Evolutionary conservation across 108 stramenopile species (phyloP), one percentile per base, ranked within the genome.

Genomic region (Poteriospumella lacustris): DNA sequence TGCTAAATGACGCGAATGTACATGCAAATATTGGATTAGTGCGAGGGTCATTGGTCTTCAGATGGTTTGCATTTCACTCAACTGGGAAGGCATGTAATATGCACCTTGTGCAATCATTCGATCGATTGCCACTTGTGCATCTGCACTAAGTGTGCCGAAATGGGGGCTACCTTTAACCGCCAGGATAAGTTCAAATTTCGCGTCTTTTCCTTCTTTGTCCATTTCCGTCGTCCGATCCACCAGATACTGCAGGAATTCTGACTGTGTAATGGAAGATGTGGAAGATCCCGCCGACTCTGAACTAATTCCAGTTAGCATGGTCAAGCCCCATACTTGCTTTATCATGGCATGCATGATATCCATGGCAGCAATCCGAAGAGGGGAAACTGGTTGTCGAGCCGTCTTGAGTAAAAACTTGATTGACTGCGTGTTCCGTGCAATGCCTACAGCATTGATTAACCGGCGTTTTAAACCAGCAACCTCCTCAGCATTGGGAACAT

Each of bases 151-250:
- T 15, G 9, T 9, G 19, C 9, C 47, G 9, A 19, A 9, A 9
- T 15, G 19, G 47, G 47, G 47, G 19, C 19, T 9, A 15, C 47
- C 19, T 52, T 52, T 9, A 19, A 52, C 9, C 15, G 47, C 47
- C 9, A 64, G 29, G 36, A 64, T 64, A 9, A 64, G 31, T 31
- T 26, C 60, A 33, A 64, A 64, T 33, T 64, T 64, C 12, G 5
- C 28, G 36, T 64, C 60, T 33, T 64, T 64, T 26, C 60, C 60
- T 64, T 64, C 60, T 64, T 64, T 64, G 60, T 5, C 36, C 28
- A 34, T 19, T 33, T 64, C 60, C 24, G 60, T 64, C 31, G 31
- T 3, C 5, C 60, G 60, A 64, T 64, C 60, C 28, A 5, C 36
- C 12, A 64, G 31, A 64, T 64, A 64, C 9, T 12, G 5, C 29